These are phyloP conservation scores for Lasiosphaeriaceae sp. DNA, from an alignment of 495 filamentous ascomycete genomes.

Conservation along the genomic window DNA sequence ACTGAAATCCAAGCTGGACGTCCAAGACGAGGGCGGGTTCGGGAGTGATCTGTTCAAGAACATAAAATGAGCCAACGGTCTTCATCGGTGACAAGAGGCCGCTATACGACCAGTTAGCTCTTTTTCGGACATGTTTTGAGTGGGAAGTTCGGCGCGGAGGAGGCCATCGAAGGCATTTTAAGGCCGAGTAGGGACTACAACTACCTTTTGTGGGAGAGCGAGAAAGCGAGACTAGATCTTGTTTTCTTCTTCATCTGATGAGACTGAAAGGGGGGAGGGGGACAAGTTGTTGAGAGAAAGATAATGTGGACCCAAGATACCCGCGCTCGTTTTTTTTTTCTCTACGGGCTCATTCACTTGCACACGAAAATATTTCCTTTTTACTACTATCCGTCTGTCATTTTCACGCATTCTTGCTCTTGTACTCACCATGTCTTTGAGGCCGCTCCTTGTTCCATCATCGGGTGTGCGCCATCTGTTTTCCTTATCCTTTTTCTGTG, in stretches of 20 bases:
- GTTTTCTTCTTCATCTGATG: background rate
- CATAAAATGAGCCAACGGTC: conserved; percentile 35
- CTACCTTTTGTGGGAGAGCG: background rate
- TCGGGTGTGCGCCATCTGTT: too few species aligned
- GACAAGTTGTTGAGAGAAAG: conserved; percentile 9
- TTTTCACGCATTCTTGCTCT: conserved; percentile 5
- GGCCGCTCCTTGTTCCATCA: background rate
- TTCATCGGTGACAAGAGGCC: too few species aligned
- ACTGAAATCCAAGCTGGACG: conserved; percentile 44
- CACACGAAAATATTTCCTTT: conserved; percentile 14
- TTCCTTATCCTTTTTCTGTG: too few species aligned
- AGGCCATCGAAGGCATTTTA: background rate
- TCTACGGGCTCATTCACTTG: conserved; percentile 17
- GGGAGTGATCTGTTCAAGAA: conserved; percentile 58
- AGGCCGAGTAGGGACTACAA: background rate
- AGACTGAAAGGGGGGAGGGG: background rate
- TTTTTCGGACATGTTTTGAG: too few species aligned
- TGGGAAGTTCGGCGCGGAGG: background rate
- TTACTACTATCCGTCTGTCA: conserved; percentile 1
- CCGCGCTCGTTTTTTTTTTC: conserved; percentile 21
- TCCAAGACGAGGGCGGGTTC: conserved; percentile 36
- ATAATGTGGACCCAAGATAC: conserved; percentile 29
- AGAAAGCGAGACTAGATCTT: background rate
- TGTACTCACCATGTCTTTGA: conserved; percentile 12
- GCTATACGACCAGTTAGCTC: too few species aligned